Conservation (phyloP, 768 basidiomycete genomes). For the Kwoniella dendrophila region DNA sequence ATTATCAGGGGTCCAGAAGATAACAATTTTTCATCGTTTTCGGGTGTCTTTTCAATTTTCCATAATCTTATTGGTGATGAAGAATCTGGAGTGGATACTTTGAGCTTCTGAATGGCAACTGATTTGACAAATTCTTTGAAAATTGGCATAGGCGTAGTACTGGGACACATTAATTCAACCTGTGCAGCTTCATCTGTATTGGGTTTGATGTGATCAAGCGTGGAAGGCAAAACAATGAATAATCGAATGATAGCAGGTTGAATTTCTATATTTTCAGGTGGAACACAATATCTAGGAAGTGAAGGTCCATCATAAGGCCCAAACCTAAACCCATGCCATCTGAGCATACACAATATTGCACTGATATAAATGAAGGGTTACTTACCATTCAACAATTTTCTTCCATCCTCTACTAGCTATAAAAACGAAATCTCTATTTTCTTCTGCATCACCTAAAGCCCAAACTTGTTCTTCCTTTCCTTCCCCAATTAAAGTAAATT, state of each 20-base stretch:
- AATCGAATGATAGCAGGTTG: constrained; percentile 33
- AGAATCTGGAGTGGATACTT: background rate
- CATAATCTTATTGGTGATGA: constrained; percentile 13
- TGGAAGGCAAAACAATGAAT: constrained; percentile 27
- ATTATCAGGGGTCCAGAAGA: constrained; percentile 18
- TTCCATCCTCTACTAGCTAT: constrained; percentile 75
- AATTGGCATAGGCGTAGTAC: constrained; percentile 29
- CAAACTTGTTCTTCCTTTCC: constrained; percentile 25
- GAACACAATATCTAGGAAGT: constrained; percentile 29
- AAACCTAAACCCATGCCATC: constrained; percentile 64
- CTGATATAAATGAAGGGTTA: constrained; percentile 25
- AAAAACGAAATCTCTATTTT: constrained; percentile 71
- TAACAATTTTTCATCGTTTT: constrained; percentile 22
- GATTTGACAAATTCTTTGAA: constrained; percentile 31
- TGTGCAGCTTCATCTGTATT: constrained; percentile 17
- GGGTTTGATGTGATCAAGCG: constrained; percentile 9
- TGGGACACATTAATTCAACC: constrained; percentile 34
- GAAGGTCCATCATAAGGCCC: constrained; percentile 60
- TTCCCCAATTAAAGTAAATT: constrained; percentile 46
- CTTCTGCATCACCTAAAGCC: constrained; percentile 56
- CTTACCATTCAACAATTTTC: constrained; percentile 70
- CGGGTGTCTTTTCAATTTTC: constrained; percentile 15
- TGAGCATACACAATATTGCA: background rate
- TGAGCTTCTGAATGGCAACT: constrained; percentile 17
- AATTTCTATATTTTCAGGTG: constrained; percentile 37